Evolutionary conservation across 2,329 filamentous ascomycete genomes (phyloP).

Genomic region (Coleophoma eucalyptorum): DNA sequence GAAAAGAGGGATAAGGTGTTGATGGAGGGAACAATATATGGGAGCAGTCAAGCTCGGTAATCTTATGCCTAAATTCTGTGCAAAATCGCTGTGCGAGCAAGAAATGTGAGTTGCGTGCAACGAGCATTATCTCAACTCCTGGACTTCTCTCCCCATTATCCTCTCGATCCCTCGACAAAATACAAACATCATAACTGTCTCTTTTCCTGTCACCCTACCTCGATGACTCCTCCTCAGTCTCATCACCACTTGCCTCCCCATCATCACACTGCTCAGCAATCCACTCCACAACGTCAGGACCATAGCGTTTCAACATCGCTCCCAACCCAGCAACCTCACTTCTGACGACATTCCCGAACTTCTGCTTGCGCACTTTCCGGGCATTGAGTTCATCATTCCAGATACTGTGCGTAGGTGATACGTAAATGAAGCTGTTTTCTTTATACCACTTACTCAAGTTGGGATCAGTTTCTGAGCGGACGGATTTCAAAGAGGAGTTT

Average conservation of each 20-base stretch:
- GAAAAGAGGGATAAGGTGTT: too few relatives aligned
- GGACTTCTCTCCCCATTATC: too few relatives aligned
- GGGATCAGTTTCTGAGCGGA: slow-evolving; percentile 76
- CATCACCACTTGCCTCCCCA: not conserved
- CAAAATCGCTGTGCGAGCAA: too few relatives aligned
- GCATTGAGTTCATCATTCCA: slow-evolving; percentile 64
- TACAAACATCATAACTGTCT: not conserved
- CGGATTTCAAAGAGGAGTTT: slow-evolving; percentile 64
- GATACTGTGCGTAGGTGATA: slow-evolving; percentile 70
- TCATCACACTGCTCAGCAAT: not conserved
- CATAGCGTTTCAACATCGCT: slow-evolving; percentile 33
- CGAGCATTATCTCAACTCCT: too few relatives aligned
- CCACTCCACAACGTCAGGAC: not conserved
- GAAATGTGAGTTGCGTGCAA: too few relatives aligned
- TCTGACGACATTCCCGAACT: slow-evolving; percentile 55
- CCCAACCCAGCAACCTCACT: slow-evolving; percentile 45
- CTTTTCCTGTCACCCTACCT: not conserved
- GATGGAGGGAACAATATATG: too few relatives aligned
- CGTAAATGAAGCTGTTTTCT: slow-evolving; percentile 74
- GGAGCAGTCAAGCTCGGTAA: too few relatives aligned
- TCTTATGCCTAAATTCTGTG: too few relatives aligned
- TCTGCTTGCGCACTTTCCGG: slow-evolving; percentile 54
- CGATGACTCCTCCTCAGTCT: not conserved
- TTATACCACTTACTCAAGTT: slow-evolving; percentile 79
- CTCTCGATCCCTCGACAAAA: too few relatives aligned